Percentiles rank a stretch among this genome's conserved stretches.
Conservation (phyloP, 106 monocot species). For the Dioscorea zingiberensis region DNA sequence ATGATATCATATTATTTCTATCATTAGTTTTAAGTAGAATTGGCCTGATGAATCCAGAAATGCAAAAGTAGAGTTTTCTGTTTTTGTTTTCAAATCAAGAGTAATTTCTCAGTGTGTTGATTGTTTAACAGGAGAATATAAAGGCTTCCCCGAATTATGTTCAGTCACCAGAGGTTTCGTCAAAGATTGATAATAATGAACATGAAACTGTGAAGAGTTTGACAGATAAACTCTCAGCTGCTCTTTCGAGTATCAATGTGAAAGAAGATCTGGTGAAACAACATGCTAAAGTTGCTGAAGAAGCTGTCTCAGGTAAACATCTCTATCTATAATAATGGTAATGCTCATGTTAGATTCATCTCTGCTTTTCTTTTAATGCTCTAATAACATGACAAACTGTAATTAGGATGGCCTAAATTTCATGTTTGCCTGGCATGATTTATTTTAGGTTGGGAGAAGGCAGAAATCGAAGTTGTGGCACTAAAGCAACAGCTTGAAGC, state of each 20-base stretch:
- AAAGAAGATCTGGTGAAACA: constrained; percentile 57
- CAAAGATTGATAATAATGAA: constrained; percentile 22
- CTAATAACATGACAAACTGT: too few relatives aligned
- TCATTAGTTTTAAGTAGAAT: too few relatives aligned
- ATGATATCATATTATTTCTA: too few relatives aligned
- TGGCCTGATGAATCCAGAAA: too few relatives aligned
- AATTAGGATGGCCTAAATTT: too few relatives aligned
- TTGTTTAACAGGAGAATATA: constrained; percentile 14
- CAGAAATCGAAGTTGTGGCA: constrained; percentile 51
- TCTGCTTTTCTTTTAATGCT: too few relatives aligned
- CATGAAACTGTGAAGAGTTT: constrained; percentile 26
- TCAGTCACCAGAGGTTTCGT: constrained; percentile 30
- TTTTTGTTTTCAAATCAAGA: too few relatives aligned
- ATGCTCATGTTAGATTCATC: too few relatives aligned
- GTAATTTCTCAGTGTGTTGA: neutral
- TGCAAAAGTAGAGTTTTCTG: too few relatives aligned
- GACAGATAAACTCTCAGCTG: constrained; percentile 50
- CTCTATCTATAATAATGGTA: too few relatives aligned
- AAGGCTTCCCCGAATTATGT: constrained; percentile 18
- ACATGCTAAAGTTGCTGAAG: constrained; percentile 72
- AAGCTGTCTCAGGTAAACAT: constrained; percentile 54
- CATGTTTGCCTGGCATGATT: too few relatives aligned
- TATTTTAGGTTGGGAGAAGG: constrained; percentile 72
- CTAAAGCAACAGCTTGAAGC: constrained; percentile 68
- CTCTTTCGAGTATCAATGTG: constrained; percentile 29